Percentiles rank a stretch among this genome's conserved stretches.
These are phyloP conservation scores for Xylariaceae sp. DNA, from an alignment of 2,329 filamentous ascomycete genomes.

Conservation along the genomic window DNA sequence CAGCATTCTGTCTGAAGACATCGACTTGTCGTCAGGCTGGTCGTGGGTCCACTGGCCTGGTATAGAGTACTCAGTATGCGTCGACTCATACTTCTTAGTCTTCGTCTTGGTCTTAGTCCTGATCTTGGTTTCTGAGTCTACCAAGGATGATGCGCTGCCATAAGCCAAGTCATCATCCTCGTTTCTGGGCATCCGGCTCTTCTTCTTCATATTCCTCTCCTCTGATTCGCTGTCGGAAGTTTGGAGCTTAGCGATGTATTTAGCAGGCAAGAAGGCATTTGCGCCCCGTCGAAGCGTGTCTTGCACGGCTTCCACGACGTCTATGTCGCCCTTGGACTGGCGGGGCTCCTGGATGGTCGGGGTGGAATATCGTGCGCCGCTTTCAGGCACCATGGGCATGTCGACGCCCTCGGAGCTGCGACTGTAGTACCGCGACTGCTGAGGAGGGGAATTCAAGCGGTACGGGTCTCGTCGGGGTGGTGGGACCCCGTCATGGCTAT, in stretches of 20 bases:
- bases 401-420: conserved; percentile 20
- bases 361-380: conserved; percentile 12
- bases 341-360: conserved; percentile 11
- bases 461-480: conserved; percentile 33
- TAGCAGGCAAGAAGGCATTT: conserved; percentile 30
- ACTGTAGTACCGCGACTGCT: conserved; percentile 27
- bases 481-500: conserved; percentile 27
- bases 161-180: conserved; percentile 49
- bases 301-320: conserved; percentile 26
- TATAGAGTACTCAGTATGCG: conserved; percentile 29
- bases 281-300: conserved; percentile 28
- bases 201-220: conserved; percentile 30
- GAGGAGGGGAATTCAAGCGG: conserved; percentile 27
- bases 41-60: conserved; percentile 38
- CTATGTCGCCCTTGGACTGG: conserved; percentile 25
- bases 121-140: conserved; percentile 5
- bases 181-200: conserved; percentile 31
- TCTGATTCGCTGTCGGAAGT: conserved; percentile 32
- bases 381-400: conserved; percentile 19
- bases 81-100: conserved; percentile 19
- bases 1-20: conserved; percentile 28
- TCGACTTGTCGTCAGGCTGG: conserved; percentile 31
- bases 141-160: conserved; percentile 31
- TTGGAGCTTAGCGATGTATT: conserved; percentile 27
- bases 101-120: conserved; percentile 2